These are phyloP conservation scores for Psilocybe sp. DNA, from an alignment of 768 basidiomycete genomes.

Conservation along the genomic window DNA sequence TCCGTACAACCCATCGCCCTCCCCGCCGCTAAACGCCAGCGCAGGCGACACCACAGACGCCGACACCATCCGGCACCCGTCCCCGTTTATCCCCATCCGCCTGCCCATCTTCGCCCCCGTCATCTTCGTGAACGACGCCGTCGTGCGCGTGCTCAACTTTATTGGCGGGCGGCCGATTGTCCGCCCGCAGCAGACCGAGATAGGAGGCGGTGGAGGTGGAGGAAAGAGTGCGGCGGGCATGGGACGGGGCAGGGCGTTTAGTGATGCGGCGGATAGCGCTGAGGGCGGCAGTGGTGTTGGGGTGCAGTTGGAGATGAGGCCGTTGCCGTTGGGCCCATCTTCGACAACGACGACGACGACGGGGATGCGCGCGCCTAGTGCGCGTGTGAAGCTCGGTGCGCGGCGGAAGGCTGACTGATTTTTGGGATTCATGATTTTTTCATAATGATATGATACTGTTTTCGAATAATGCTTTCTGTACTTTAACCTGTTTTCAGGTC, in stretches of 20 bases:
- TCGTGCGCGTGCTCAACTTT: constrained; percentile 62
- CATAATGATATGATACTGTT: no score
- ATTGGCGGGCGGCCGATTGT: constrained; percentile 34
- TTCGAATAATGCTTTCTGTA: background rate
- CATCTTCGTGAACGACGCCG: constrained; percentile 69
- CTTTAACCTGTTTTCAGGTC: background rate
- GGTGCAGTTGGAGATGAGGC: constrained; percentile 24
- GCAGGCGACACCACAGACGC: constrained; percentile 25
- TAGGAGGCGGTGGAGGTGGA: no score
- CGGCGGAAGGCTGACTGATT: constrained; percentile 46
- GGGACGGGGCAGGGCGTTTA: constrained; percentile 28
- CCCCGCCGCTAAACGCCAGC: constrained; percentile 15
- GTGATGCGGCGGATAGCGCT: constrained; percentile 53
- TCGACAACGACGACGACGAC: constrained; percentile 7
- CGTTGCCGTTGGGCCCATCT: constrained; percentile 11
- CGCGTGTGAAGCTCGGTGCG: constrained; percentile 34
- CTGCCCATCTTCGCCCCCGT: constrained; percentile 74
- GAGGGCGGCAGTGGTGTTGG: constrained; percentile 49
- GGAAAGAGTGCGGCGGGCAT: no score
- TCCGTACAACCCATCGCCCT: constrained; percentile 60
- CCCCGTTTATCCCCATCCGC: constrained; percentile 77
- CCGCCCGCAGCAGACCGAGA: constrained; percentile 9
- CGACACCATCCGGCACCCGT: constrained; percentile 53
- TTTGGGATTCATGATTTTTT: background rate
- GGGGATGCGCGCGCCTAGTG: constrained; percentile 16